phyloP scores from a whole-genome alignment of 2,329 filamentous ascomycete genomes.

The Neofusicoccum cordaticola region DNA sequence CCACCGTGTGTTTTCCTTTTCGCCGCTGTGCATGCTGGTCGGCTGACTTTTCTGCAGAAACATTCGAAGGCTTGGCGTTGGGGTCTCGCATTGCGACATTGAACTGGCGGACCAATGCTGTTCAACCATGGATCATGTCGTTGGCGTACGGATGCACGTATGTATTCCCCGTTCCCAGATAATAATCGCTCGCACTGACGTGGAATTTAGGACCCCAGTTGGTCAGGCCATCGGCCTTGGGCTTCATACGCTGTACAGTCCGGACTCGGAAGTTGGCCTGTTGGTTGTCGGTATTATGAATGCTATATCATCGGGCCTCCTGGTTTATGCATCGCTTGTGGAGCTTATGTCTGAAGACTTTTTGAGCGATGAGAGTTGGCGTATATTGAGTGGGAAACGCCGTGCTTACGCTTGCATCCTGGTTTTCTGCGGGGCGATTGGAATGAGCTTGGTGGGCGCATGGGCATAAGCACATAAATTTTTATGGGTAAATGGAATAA shows the following conservation, averaged over 20 bases:
- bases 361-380: conserved; percentile 71
- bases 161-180: neutral
- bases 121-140: conserved; percentile 67
- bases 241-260: conserved; percentile 77
- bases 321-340: conserved; percentile 79
- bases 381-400: conserved; percentile 59
- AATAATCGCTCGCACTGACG: neutral
- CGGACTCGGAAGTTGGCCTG: conserved; percentile 70
- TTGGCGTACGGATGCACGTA: conserved; percentile 63
- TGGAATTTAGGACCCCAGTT: conserved; percentile 58
- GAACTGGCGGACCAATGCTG: conserved; percentile 41
- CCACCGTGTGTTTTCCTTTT: conserved; percentile 46
- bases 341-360: conserved; percentile 86
- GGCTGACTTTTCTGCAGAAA: conserved; percentile 44
- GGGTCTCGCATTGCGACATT: conserved; percentile 82
- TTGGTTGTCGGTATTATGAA: conserved; percentile 87
- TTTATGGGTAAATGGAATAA: no score
- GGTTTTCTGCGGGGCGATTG: conserved; percentile 61
- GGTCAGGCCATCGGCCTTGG: conserved; percentile 80
- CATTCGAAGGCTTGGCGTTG: conserved; percentile 82
- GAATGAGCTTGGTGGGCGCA: conserved; percentile 71
- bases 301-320: conserved; percentile 73
- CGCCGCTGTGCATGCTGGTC: no score
- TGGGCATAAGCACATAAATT: conserved; percentile 54
- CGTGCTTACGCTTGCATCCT: conserved; percentile 62